Evolutionary conservation across 768 basidiomycete genomes (phyloP), one percentile per base, ranked within the genome.

Genomic region (Coprinellus micaceus): DNA sequence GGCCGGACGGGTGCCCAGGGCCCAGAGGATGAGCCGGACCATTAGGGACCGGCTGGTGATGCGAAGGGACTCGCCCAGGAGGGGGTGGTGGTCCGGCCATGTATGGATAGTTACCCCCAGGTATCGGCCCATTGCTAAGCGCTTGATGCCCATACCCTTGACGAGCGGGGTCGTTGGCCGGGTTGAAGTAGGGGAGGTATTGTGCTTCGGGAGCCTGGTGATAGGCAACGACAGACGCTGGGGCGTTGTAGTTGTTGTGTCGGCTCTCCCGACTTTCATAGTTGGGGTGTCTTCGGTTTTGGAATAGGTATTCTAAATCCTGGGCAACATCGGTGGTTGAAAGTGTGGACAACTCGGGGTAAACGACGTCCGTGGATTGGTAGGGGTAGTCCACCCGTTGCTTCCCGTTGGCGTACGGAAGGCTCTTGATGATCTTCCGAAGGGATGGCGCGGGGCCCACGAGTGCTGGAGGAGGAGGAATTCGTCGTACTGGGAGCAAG

Each of bases 351-450:
- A 82, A 74, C 65, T 79, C 81, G 49, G 78, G 77, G 55, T 77
- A 76, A 15, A 75, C 69, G 15, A 70, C 28, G 24, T 52, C 39
- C 2, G 22, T 36, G 5, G 59, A 33, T 53, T 64, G 59, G 54
- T 47, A 29, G 59, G 63, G 41, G 56, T 56, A 52, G 53, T 63
- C 21, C 57, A 54, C 61, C 25, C 71, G 70, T 58, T 62, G 69
- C 4, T 62, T 66, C 52, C 67, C 56, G 53, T 71, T 73, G 52
- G 33, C 13, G 49, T 82, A 79, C 0, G 85, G 82, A 56, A 81
- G 76, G 13, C 81, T 74, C 60, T 83, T 85, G 62, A 85, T 71
- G 28, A 90, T 81, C 63, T 86, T 81, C n/a, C 84, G 82, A 28
- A 91, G 73, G 10, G 83, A 81, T 1, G 84, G 88, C 10, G 84